These are phyloP conservation scores for Jasminum sambac DNA, from an alignment of 257 asterid species.

Conservation along the genomic window DNA sequence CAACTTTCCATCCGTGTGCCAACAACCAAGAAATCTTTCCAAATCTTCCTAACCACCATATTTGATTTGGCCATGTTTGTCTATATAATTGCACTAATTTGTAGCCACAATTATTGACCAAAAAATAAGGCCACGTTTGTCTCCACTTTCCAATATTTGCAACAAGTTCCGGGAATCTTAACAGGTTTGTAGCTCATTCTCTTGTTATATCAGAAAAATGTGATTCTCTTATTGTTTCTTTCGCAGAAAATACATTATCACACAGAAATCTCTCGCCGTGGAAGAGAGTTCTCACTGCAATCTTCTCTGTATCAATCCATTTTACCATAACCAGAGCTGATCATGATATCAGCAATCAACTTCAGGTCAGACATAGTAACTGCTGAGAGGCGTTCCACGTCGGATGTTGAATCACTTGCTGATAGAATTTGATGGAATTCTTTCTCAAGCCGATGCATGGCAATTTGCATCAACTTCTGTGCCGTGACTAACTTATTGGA, in stretches of 20 bases:
- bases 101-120: no score
- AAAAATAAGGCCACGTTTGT: no score
- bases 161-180: constrained; percentile 56
- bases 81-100: no score
- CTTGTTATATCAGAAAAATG: constrained; percentile 43
- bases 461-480: constrained; percentile 55
- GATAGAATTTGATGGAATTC: constrained; percentile 60
- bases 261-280: constrained; percentile 59
- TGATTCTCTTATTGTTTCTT: constrained; percentile 52
- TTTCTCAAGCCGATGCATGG: constrained; percentile 60
- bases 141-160: no score
- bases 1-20: no score
- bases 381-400: constrained; percentile 33
- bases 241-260: constrained; percentile 50
- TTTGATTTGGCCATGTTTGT: no score
- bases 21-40: no score
- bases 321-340: constrained; percentile 54
- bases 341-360: constrained; percentile 67
- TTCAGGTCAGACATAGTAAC: constrained; percentile 52
- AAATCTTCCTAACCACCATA: no score
- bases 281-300: constrained; percentile 50
- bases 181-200: constrained; percentile 51
- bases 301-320: constrained; percentile 50
- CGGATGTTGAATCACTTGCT: constrained; percentile 34
- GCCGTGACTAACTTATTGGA: constrained; percentile 48